These are phyloP conservation scores for Mucor circinelloides DNA, from an alignment of 371 early-diverging fungal genomes.

Conservation along the genomic window DNA sequence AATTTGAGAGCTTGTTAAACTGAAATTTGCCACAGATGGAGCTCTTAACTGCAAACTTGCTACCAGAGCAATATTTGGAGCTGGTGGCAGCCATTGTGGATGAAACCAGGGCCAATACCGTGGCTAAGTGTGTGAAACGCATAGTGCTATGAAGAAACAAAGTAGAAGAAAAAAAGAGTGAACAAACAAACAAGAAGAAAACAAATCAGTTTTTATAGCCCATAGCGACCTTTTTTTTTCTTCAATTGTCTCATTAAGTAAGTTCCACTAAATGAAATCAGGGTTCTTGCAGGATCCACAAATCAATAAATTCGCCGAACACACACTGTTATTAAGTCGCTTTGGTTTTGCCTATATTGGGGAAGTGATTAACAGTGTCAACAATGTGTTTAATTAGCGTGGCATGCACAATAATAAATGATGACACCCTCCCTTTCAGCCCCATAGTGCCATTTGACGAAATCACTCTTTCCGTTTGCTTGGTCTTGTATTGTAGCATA, in stretches of 20 bases:
- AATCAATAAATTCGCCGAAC: not conserved
- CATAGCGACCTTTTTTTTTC: too few species aligned
- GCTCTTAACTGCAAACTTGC: not conserved
- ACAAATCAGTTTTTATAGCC: not conserved
- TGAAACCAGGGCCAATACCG: not conserved
- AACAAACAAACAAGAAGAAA: not conserved
- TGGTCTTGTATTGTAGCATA: not conserved
- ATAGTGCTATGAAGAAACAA: not conserved
- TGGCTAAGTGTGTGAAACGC: not conserved
- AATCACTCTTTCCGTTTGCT: too few species aligned
- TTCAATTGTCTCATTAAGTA: not conserved
- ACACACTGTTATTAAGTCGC: not conserved
- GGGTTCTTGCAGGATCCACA: not conserved
- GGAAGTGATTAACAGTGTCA: not conserved
- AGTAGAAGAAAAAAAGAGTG: not conserved
- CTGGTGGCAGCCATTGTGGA: not conserved
- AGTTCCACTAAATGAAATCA: not conserved
- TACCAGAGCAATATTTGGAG: constrained; percentile 8
- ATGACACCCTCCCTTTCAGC: not conserved
- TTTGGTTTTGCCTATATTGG: not conserved
- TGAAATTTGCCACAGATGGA: constrained; percentile 18
- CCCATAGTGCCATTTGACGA: not conserved
- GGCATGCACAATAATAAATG: not conserved
- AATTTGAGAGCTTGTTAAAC: constrained; percentile 6
- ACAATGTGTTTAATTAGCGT: not conserved